Evolutionary conservation across 352 stramenopile species (phyloP).

Genomic region (Phytophthora foliorum): DNA sequence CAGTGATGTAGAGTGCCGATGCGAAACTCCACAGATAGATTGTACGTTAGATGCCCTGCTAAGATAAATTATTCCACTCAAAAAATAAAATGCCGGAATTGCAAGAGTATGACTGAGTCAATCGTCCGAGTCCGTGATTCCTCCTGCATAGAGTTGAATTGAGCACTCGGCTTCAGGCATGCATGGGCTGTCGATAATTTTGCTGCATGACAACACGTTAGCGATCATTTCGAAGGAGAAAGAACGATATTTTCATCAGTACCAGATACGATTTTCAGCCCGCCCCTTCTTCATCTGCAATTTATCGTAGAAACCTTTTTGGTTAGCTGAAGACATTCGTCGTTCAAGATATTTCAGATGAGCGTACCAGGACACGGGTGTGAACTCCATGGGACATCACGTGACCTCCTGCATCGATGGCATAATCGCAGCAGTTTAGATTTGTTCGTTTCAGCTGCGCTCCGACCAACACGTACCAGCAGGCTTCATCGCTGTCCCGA

Average conservation of each 20-base stretch:
- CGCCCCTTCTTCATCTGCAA: slow-evolving; percentile 93
- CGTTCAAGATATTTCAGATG: neutral
- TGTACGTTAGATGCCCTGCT: slow-evolving; percentile 52
- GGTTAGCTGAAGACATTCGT: slow-evolving; percentile 10
- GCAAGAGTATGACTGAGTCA: slow-evolving; percentile 27
- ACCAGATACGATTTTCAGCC: slow-evolving; percentile 92
- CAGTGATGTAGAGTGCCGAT: slow-evolving; percentile 51
- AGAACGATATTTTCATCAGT: slow-evolving; percentile 9
- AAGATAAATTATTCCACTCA: slow-evolving; percentile 50
- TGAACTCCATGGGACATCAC: slow-evolving; percentile 98
- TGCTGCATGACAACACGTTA: slow-evolving; percentile 50
- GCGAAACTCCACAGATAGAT: slow-evolving; percentile 32
- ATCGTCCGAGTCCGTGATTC: slow-evolving; percentile 71
- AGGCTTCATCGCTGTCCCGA: slow-evolving; percentile 87
- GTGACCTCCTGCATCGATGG: slow-evolving; percentile 57
- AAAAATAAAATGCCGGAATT: slow-evolving; percentile 16
- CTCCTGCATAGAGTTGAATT: slow-evolving; percentile 74
- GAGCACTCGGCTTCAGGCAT: slow-evolving; percentile 90
- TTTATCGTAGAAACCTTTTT: slow-evolving; percentile 1
- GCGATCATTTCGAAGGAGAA: neutral
- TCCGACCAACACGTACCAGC: slow-evolving; percentile 57
- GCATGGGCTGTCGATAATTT: slow-evolving; percentile 86
- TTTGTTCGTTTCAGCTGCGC: too few relatives aligned
- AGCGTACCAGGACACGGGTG: slow-evolving; percentile 92
- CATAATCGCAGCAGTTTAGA: slow-evolving; percentile 8